Percentiles rank a stretch among this genome's conserved stretches.
These are phyloP conservation scores for Xylariaceae sp. DNA, from an alignment of 2,329 filamentous ascomycete genomes.

Conservation along the genomic window DNA sequence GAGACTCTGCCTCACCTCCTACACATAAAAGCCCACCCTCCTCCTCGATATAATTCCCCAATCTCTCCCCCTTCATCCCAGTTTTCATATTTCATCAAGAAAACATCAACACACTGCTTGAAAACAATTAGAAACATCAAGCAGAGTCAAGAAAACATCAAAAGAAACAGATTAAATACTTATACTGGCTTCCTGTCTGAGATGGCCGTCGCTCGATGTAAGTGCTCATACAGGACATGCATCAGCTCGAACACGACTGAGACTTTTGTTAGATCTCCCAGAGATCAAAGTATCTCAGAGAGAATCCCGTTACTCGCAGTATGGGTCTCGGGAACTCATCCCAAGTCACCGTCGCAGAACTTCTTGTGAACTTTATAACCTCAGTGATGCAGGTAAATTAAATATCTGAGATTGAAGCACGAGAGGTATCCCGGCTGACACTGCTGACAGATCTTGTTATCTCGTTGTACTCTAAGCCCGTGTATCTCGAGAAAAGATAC, in stretches of 20 bases:
- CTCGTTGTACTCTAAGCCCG: conserved; percentile 2
- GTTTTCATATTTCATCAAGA: conserved; percentile 16
- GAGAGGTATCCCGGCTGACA: not conserved
- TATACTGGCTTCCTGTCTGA: conserved; percentile 10
- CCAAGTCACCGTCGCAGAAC: conserved; percentile 1
- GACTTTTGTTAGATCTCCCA: conserved; percentile 7
- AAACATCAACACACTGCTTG: conserved; percentile 10
- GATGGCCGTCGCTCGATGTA: conserved; percentile 14
- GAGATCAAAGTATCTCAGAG: not conserved
- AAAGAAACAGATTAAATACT: conserved; percentile 11
- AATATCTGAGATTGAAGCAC: conserved; percentile 1
- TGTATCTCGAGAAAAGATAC: conserved; percentile 4
- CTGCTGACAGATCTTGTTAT: conserved; percentile 8
- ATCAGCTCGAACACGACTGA: conserved; percentile 9
- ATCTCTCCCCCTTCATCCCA: conserved; percentile 17
- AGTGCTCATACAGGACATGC: conserved; percentile 10
- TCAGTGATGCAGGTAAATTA: conserved; percentile 12
- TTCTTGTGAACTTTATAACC: not conserved
- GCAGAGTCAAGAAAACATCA: conserved; percentile 5
- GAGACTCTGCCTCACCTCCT: conserved; percentile 22
- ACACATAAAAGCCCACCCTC: conserved; percentile 27
- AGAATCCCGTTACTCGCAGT: conserved; percentile 1
- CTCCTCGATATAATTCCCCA: conserved; percentile 20
- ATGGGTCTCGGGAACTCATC: conserved; percentile 4
- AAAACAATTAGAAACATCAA: conserved; percentile 14